Evolutionary conservation across 192 early-diverging fungal species (phyloP).

Genomic region (Polychytrium aggregatum): DNA sequence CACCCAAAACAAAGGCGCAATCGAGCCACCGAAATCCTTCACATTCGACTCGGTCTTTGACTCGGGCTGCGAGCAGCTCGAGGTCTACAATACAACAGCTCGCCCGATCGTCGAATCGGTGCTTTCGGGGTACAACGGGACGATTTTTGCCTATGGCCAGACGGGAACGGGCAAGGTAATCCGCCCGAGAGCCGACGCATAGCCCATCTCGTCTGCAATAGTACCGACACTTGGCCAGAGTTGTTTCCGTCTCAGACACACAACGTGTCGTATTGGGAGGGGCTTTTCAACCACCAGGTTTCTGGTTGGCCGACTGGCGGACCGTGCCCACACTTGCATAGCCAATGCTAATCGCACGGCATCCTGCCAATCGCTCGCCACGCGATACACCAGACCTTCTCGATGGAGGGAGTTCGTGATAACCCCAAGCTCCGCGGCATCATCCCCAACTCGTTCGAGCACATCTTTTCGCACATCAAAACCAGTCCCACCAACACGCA

Average conservation of each 20-base stretch:
- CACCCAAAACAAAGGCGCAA: constrained; percentile 1
- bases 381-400: constrained; percentile 47
- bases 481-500: constrained; percentile 41
- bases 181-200: not conserved
- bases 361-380: too few relatives aligned
- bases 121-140: constrained; percentile 52
- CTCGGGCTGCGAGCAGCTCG: constrained; percentile 30
- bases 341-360: too few relatives aligned
- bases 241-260: too few relatives aligned
- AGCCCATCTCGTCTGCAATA: too few relatives aligned
- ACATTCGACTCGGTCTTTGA: constrained; percentile 56
- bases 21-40: constrained; percentile 41
- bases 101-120: constrained; percentile 48
- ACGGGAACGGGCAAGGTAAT: constrained; percentile 49
- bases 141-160: constrained; percentile 54
- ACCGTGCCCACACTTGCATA: too few relatives aligned
- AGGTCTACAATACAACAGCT: constrained; percentile 48
- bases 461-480: constrained; percentile 49
- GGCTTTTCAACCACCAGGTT: constrained; percentile 2
- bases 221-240: too few relatives aligned
- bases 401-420: constrained; percentile 60
- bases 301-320: not conserved
- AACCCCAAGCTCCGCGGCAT: constrained; percentile 53
- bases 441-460: constrained; percentile 56
- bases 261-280: too few relatives aligned